phyloP scores from a whole-genome alignment of 257 asterid genomes.

The Datura wrightii region DNA sequence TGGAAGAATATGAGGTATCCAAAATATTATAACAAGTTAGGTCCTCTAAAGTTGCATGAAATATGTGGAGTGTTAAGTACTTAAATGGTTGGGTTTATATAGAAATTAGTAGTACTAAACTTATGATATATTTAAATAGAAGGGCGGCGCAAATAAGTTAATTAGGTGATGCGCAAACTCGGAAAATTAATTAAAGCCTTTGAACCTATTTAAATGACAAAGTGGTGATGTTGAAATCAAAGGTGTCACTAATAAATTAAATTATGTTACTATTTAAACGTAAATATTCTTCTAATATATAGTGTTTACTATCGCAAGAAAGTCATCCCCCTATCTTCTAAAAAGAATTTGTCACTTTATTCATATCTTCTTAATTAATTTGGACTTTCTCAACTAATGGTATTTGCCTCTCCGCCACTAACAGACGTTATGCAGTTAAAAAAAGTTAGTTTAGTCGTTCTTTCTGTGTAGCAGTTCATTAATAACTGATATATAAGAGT shows the following conservation, averaged over 20 bases:
- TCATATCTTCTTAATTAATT: too few relatives aligned
- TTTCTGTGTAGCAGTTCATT: too few relatives aligned
- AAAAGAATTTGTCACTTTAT: too few relatives aligned
- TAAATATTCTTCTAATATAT: background rate
- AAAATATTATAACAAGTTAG: background rate
- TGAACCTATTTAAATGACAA: background rate
- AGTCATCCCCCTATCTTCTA: too few relatives aligned
- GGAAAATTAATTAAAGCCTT: background rate
- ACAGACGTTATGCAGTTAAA: too few relatives aligned
- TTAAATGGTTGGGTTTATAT: slow-evolving; percentile 21
- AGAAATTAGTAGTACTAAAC: background rate
- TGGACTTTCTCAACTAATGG: too few relatives aligned
- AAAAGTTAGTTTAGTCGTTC: too few relatives aligned
- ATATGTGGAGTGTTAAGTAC: slow-evolving; percentile 12
- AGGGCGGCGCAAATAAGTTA: slow-evolving; percentile 10
- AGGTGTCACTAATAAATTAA: background rate
- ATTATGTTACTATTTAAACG: background rate
- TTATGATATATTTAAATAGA: background rate
- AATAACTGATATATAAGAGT: too few relatives aligned
- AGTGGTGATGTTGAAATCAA: background rate
- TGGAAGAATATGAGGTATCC: background rate
- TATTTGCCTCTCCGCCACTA: too few relatives aligned
- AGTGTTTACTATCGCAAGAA: background rate
- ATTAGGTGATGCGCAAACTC: slow-evolving; percentile 1
- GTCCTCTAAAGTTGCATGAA: slow-evolving; percentile 23